Base-by-base conservation (phyloP, 1,284 basidiomycete species). In the Mrakiaceae sp. region DNA sequence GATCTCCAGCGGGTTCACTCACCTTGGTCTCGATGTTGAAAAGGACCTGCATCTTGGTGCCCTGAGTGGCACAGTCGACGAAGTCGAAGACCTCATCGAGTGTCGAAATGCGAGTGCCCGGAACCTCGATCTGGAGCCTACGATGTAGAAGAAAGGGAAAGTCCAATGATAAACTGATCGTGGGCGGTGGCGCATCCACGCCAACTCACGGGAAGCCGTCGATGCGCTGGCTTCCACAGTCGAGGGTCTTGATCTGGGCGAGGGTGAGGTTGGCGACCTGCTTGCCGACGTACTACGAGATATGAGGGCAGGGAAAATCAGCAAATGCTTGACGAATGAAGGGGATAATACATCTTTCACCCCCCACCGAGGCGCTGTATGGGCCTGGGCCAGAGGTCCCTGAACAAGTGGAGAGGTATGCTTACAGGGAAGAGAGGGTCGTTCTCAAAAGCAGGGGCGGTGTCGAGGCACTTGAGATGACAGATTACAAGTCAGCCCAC, bases 21-120 rank as follows among this genome's bases (percentile, higher is more conserved):
- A 27, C 81, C 74, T 90, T 90, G 53, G 85, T 86, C 75, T 90
- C 88, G 67, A 90, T 86, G 72, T 90, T 89, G 81, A 84, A 88
- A 46, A 79, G 74, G 39, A 88, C 8, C 8, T 10, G 14, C 2
- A 49, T 16, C 44, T 27, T 42, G 10, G 70, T 69, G n/a, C 70
- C 67, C 51, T 71, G 70, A 1, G 72, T 87, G 3, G 82, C 85
- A 70, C 87, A 90, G 57, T 80, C 78, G 7, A 82, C 85, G 71
- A 90, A 89, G 58, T 83, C 81, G 70, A 90, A 88, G 10, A 88
- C 76, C 74, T 90, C 86, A 68, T 79, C 74, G 47, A 90, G 75
- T 1, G 87, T 89, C 5, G 87, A 83, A 64, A 90, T 82, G 66
- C 81, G 84, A 43, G 83, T 83, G 12, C 83, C 82, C 0, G 86